These are phyloP conservation scores for Ensete glaucum DNA, from an alignment of 176 grass and related monocot species.

Conservation along the genomic window DNA sequence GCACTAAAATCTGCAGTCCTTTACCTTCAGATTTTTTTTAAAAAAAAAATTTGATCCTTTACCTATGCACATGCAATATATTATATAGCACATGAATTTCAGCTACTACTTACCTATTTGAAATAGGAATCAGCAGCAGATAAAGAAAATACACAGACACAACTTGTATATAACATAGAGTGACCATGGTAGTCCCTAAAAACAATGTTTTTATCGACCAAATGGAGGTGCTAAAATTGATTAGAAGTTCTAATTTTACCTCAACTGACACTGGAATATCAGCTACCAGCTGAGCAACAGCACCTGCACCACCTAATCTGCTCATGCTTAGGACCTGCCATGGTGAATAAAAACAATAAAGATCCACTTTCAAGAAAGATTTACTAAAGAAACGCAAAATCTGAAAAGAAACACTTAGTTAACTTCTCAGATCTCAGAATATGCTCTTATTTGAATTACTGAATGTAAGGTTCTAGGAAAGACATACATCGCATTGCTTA, in stretches of 20 bases:
- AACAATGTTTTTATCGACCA: neutral
- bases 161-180: neutral
- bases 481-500: too few species aligned
- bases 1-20: neutral
- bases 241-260: slow-evolving; percentile 26
- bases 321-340: slow-evolving; percentile 97
- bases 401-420: too few species aligned
- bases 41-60: neutral
- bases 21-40: neutral
- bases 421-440: too few species aligned
- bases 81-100: neutral
- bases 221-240: neutral
- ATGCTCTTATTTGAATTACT: too few species aligned
- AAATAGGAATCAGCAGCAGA: neutral
- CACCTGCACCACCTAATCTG: slow-evolving; percentile 87
- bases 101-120: neutral
- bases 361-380: too few species aligned
- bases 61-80: neutral
- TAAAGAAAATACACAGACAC: neutral
- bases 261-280: slow-evolving; percentile 80
- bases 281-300: slow-evolving; percentile 90
- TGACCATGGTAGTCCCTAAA: neutral
- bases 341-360: neutral
- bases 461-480: too few species aligned
- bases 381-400: too few species aligned